A percentile compares a stretch with the other conserved stretches of the same genome.
Evolutionary conservation across 2,329 filamentous ascomycete species (phyloP).

Genomic region (Tolypocladium ovalisporum): DNA sequence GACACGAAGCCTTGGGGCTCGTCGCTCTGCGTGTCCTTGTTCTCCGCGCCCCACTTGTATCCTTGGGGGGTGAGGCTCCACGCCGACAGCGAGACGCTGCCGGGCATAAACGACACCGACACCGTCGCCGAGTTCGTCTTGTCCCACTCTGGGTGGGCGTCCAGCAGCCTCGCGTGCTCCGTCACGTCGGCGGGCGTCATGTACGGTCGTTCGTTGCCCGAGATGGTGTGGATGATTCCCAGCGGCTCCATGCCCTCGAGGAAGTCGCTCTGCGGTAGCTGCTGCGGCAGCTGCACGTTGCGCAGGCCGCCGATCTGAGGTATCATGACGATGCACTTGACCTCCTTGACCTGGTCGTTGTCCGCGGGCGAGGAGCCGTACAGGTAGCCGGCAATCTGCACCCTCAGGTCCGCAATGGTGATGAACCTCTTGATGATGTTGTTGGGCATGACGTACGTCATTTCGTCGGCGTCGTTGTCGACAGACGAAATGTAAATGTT

Average conservation of each 20-base stretch:
- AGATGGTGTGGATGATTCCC: conserved; percentile 89
- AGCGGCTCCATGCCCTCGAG: conserved; percentile 79
- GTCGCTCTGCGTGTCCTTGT: conserved; percentile 85
- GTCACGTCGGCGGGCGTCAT: conserved; percentile 95
- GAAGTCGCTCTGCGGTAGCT: conserved; percentile 86
- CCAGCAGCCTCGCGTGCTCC: conserved; percentile 82
- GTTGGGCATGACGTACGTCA: conserved; percentile 98
- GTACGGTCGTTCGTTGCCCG: conserved; percentile 89
- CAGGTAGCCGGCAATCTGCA: conserved; percentile 91
- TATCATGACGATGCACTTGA: conserved; percentile 93
- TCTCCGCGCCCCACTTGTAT: conserved; percentile 95
- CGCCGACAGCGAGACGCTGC: conserved; percentile 86
- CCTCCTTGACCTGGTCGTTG: conserved; percentile 94
- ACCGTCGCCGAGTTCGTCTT: conserved; percentile 85
- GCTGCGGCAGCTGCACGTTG: conserved; percentile 80
- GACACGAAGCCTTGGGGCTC: conserved; percentile 90
- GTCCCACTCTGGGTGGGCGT: conserved; percentile 56
- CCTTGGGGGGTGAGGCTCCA: conserved; percentile 88
- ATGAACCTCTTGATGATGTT: conserved; percentile 98
- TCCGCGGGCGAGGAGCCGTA: conserved; percentile 89
- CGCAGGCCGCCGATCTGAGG: conserved; percentile 91
- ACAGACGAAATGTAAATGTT: conserved; percentile 98
- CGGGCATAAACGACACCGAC: conserved; percentile 91
- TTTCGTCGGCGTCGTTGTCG: conserved; percentile 80
- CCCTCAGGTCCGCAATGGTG: conserved; percentile 88